Base-by-base conservation (phyloP, 2,329 filamentous ascomycete species). In the Thelonectria blattea region DNA sequence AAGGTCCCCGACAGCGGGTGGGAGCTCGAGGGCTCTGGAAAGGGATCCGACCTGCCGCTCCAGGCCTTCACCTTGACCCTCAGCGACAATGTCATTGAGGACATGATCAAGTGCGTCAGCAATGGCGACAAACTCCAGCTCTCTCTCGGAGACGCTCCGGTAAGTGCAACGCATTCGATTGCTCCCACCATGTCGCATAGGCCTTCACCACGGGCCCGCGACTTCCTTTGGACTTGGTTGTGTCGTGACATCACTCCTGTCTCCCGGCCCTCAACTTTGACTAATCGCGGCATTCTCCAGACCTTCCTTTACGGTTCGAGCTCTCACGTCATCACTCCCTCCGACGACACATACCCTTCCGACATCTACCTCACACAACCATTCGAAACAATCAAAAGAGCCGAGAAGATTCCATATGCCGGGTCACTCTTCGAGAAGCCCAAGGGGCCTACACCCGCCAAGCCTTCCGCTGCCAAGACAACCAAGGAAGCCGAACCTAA, bases 1-100 rank as follows among this genome's bases (percentile, higher is more conserved):
- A 77, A 80, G 65, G 80, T 89, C 61, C 83, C 85, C 68, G 83
- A 85, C 64, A 75, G 78, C 67, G 86, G 86, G 75, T 76, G 88
- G 73, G 75, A 80, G 72, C 78, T 88, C 74, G 83, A 84, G 71
- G 80, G 80, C 75, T 78, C 80, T 65, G 68, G 69, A 45, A 78
- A 79, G 52, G 72, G 76, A 56, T 76, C 78, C 52, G 74, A 76
- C 58, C 75, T 84, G 39, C 83, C 82, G 9, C 76, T 79, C 30
- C 84, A 87, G 69, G 84, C 83, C 32, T 85, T 89, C 70, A 81
- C 84, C 64, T 75, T 89, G 57, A 81, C 78, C n/a, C 75, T 89
- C 63, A 81, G 78, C 67, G 82, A 87, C 71, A 78, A 78, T 71
- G 78, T 86, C 52, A 83, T 89, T 68, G 84, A 87, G 71, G 80